Base-by-base conservation (phyloP, 768 basidiomycete genomes). In the Boletus rubropictus region DNA sequence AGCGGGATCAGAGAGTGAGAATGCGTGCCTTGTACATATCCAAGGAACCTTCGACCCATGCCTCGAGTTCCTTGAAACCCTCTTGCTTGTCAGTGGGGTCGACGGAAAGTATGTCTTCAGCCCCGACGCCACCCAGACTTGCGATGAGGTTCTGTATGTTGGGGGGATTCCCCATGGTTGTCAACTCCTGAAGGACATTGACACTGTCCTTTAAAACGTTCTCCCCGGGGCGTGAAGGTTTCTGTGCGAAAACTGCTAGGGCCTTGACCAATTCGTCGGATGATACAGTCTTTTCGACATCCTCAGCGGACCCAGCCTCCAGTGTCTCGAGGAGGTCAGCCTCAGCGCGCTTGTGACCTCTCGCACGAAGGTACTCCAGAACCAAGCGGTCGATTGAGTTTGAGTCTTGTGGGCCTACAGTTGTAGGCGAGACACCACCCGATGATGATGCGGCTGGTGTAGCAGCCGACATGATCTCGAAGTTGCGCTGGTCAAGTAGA, bases 1-100 rank as follows among this genome's bases (percentile, higher is more conserved):
- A 44, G 21, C 24, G 14, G 25, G 28, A 25, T 14, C 25, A 17
- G 33, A 37, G 27, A 27, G 35, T 20, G 29, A 44, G 22, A 18
- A 32, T 7, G 69, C 79, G 56, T 70, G 88, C 89, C 64, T 86
- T 73, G 65, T 92, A 92, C 87, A 92, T 92, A 60, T 92, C 90
- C 51, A 92, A 67, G 12, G 89, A 91, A 2, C 89, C 89, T 60
- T 90, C 85, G 7, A 91, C 89, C 89, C 89, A 92, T 7, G 81
- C 76, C 63, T 91, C 89, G 27, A 92, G 73, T 59, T 92, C 89
- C 52, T 80, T 76, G 61, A 87, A 92, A 3, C 90, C 90, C 58
- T 88, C 86, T 35, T 88, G 84, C 55, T 86, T 87, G 62, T 92
- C 89, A 4, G 83, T 84, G 7, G 89, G 89, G 60, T 92, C 89